Conservation (phyloP, 495 filamentous ascomycete species). For the Pyronema domesticum region DNA sequence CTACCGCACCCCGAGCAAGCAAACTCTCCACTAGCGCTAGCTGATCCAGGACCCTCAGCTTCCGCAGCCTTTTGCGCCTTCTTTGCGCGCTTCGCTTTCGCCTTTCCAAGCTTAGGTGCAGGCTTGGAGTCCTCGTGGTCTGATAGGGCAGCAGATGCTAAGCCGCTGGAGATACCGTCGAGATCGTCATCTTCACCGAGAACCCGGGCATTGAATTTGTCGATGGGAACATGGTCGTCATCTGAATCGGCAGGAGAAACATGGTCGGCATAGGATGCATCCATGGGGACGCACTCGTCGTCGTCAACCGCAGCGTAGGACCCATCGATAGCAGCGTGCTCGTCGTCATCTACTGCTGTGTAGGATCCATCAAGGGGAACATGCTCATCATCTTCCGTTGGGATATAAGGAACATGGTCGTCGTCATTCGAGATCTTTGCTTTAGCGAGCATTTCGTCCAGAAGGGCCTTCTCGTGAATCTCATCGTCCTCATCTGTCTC, state of each 20-base stretch:
- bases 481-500: constrained; percentile 31
- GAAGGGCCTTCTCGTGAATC: background rate
- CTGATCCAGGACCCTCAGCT: constrained; percentile 12
- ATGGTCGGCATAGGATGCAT: background rate
- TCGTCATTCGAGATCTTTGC: background rate
- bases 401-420: background rate
- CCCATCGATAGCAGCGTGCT: background rate
- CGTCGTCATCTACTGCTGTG: background rate
- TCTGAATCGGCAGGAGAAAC: constrained; percentile 5
- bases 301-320: background rate
- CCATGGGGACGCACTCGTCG: background rate
- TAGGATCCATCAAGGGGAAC: background rate
- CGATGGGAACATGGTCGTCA: constrained; percentile 10
- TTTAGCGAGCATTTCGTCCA: background rate
- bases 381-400: background rate
- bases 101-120: constrained; percentile 51
- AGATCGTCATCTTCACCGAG: constrained; percentile 3
- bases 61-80: constrained; percentile 46
- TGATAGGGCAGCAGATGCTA: constrained; percentile 5
- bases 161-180: background rate
- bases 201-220: constrained; percentile 11
- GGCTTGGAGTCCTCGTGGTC: constrained; percentile 6
- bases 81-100: constrained; percentile 73
- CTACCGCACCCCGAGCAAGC: constrained; percentile 44
- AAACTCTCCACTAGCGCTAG: background rate